Conservation (phyloP, 2,329 filamentous ascomycete species). For the Septoria linicola region DNA sequence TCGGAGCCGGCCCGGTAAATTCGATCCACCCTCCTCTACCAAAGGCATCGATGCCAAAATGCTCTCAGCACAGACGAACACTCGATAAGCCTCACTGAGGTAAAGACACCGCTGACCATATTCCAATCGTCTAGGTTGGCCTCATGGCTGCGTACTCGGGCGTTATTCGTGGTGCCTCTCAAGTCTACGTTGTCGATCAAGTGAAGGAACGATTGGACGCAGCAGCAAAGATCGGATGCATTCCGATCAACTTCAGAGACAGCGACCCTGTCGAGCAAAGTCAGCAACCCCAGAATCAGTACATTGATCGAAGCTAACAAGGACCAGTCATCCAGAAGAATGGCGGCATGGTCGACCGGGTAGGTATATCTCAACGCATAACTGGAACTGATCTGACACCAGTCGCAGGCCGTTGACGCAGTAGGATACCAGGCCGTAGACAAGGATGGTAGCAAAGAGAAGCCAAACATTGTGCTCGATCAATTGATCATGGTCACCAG, state of each 20-base stretch:
- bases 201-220: slow-evolving; percentile 59
- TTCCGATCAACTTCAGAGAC: slow-evolving; percentile 61
- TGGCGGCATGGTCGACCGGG: slow-evolving; percentile 47
- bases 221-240: slow-evolving; percentile 62
- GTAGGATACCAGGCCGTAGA: slow-evolving; percentile 65
- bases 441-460: slow-evolving; percentile 57
- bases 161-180: slow-evolving; percentile 59
- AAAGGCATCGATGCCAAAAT: too few species aligned
- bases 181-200: slow-evolving; percentile 63
- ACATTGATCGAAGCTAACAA: background rate
- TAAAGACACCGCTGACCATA: too few species aligned
- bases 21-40: too few species aligned
- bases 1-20: slow-evolving; percentile 61
- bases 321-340: slow-evolving; percentile 19
- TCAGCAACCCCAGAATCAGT: background rate
- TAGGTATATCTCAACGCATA: too few species aligned
- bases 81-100: too few species aligned
- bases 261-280: slow-evolving; percentile 60
- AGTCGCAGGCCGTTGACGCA: slow-evolving; percentile 53
- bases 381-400: too few species aligned
- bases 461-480: slow-evolving; percentile 63
- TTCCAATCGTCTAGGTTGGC: too few species aligned
- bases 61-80: too few species aligned
- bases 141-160: slow-evolving; percentile 66
- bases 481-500: slow-evolving; percentile 63